Conservation (phyloP, 306 rosid genomes). For the Vicia villosa region DNA sequence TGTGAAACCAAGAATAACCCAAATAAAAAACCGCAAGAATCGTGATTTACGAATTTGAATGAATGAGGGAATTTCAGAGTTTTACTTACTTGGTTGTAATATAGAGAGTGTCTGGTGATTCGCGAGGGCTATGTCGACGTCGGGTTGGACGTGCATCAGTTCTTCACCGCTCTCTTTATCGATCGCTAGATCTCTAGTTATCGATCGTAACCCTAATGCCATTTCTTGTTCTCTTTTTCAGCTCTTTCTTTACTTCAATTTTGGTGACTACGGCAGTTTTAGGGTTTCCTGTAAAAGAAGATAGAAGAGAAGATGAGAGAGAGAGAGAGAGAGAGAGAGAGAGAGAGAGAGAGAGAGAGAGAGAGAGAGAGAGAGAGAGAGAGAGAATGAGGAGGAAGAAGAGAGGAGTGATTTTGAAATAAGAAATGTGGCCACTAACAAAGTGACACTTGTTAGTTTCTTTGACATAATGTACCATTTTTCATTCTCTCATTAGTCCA, state of each 20-base stretch:
- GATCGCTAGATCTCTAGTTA: conserved; percentile 53
- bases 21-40: not conserved
- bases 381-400: too few relatives aligned
- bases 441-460: too few relatives aligned
- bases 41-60: not conserved
- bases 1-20: conserved; percentile 31
- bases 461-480: too few relatives aligned
- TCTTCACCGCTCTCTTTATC: conserved; percentile 65
- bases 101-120: conserved; percentile 76
- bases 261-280: too few relatives aligned
- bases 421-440: too few relatives aligned
- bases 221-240: conserved; percentile 28
- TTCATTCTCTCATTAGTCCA: too few relatives aligned
- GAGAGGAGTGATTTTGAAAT: too few relatives aligned
- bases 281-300: too few relatives aligned
- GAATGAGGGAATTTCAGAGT: not conserved
- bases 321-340: too few relatives aligned
- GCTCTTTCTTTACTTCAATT: not conserved
- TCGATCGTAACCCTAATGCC: conserved; percentile 62
- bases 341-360: too few relatives aligned
- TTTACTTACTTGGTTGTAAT: conserved; percentile 59
- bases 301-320: too few relatives aligned
- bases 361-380: too few relatives aligned
- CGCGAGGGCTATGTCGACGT: conserved; percentile 57
- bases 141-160: conserved; percentile 52